These are phyloP conservation scores for Xanthoparmelia taractica DNA, from an alignment of 495 filamentous ascomycete species.

Conservation along the genomic window DNA sequence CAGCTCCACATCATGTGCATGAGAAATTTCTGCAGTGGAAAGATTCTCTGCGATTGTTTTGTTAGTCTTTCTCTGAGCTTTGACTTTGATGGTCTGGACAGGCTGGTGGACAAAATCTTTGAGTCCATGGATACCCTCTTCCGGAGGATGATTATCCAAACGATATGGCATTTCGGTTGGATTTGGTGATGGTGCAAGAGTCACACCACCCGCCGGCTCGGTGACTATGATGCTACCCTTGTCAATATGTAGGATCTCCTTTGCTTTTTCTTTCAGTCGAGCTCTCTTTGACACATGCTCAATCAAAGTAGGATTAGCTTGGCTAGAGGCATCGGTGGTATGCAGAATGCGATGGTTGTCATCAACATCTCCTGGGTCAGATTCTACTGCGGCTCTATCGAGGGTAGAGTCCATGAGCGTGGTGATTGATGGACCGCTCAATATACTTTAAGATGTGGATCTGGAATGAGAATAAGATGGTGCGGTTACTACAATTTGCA, in stretches of 20 bases:
- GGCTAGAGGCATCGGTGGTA: neutral
- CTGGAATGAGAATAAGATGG: neutral
- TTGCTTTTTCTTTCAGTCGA: neutral
- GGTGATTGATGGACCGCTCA: neutral
- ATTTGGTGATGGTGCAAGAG: neutral
- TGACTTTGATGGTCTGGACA: constrained; percentile 26
- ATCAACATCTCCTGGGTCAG: neutral
- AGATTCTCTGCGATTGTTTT: constrained; percentile 25
- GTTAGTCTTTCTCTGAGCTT: constrained; percentile 21
- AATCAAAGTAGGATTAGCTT: neutral
- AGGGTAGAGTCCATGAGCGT: neutral
- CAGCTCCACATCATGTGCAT: constrained; percentile 29
- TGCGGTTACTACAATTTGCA: neutral
- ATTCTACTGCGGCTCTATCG: neutral
- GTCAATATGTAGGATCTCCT: constrained; percentile 12
- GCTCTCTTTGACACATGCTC: neutral
- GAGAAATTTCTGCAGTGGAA: constrained; percentile 25
- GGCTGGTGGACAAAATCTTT: constrained; percentile 28
- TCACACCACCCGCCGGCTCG: neutral
- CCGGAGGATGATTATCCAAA: constrained; percentile 7
- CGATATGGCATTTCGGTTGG: constrained; percentile 1
- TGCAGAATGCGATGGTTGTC: neutral
- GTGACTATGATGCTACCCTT: neutral
- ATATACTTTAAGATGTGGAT: neutral
- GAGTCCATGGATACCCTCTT: constrained; percentile 8